phyloP scores from a whole-genome alignment of 768 basidiomycete species.

The Chalciporus piperatus region DNA sequence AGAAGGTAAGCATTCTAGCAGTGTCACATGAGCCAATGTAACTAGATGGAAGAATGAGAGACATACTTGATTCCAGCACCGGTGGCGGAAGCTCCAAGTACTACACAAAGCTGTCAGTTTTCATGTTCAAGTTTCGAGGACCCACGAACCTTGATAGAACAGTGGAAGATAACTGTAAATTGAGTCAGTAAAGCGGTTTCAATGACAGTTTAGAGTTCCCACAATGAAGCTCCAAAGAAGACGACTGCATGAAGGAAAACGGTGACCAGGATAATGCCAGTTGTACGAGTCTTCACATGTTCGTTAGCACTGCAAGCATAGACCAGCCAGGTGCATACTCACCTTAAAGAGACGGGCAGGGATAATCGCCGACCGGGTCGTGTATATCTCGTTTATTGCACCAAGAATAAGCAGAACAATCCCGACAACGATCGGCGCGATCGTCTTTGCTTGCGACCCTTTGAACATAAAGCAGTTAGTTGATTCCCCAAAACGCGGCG shows the following conservation, averaged over 20 bases:
- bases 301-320: neutral
- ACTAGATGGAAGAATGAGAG: neutral
- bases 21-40: neutral
- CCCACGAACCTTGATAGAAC: conserved; percentile 55
- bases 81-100: conserved; percentile 73
- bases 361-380: conserved; percentile 64
- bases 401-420: conserved; percentile 48
- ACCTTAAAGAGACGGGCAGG: conserved; percentile 76
- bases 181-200: neutral
- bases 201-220: conserved; percentile 1
- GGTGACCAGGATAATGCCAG: conserved; percentile 53
- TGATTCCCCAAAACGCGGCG: neutral
- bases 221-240: conserved; percentile 50
- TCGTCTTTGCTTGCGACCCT: conserved; percentile 63
- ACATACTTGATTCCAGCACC: conserved; percentile 61
- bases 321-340: neutral
- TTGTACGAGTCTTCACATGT: conserved; percentile 64
- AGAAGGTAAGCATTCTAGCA: conserved; percentile 70
- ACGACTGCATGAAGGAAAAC: conserved; percentile 61
- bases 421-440: conserved; percentile 62
- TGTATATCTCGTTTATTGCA: conserved; percentile 57
- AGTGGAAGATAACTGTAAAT: conserved; percentile 57
- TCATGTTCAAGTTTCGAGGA: neutral
- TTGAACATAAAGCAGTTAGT: neutral
- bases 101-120: conserved; percentile 21